Conservation (phyloP, 208 protist species). For the Sergeia podlipaevii region DNA sequence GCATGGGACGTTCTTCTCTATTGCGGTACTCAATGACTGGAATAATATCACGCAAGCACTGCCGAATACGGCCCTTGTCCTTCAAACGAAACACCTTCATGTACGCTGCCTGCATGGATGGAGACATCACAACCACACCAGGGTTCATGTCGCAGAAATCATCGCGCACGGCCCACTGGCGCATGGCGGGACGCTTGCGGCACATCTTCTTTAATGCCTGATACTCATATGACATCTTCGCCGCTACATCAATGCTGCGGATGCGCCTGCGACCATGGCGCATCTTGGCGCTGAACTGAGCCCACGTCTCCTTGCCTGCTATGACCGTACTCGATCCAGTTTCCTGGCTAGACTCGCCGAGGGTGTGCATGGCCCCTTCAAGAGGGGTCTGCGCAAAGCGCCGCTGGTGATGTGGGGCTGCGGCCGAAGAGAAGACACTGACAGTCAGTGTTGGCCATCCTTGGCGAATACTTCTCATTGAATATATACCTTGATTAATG, state of each 20-base stretch:
- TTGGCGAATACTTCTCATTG: too few species aligned
- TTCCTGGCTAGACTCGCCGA: conserved; percentile 54
- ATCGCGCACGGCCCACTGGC: conserved; percentile 84
- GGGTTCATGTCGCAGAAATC: conserved; percentile 87
- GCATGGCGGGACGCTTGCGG: conserved; percentile 74
- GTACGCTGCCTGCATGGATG: conserved; percentile 88
- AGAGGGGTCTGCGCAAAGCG: too few species aligned
- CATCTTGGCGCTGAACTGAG: conserved; percentile 82
- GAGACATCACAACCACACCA: conserved; percentile 86
- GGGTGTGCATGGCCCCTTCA: conserved; percentile 66
- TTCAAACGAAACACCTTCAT: conserved; percentile 88
- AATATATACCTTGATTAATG: conserved; percentile 4
- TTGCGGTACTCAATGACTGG: conserved; percentile 89
- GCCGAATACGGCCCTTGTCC: conserved; percentile 80
- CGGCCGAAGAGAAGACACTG: too few species aligned
- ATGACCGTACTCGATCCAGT: conserved; percentile 48
- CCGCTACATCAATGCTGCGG: conserved; percentile 82
- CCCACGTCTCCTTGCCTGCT: conserved; percentile 82
- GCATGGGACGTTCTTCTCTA: conserved; percentile 55
- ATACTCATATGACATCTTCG: conserved; percentile 93
- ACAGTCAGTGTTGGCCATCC: too few species aligned
- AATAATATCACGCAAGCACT: conserved; percentile 82
- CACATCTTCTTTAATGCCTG: conserved; percentile 89
- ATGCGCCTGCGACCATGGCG: conserved; percentile 72
- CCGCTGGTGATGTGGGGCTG: too few species aligned